Evolutionary conservation across 2,329 filamentous ascomycete genomes (phyloP).

Genomic region (Penicillium sp.): DNA sequence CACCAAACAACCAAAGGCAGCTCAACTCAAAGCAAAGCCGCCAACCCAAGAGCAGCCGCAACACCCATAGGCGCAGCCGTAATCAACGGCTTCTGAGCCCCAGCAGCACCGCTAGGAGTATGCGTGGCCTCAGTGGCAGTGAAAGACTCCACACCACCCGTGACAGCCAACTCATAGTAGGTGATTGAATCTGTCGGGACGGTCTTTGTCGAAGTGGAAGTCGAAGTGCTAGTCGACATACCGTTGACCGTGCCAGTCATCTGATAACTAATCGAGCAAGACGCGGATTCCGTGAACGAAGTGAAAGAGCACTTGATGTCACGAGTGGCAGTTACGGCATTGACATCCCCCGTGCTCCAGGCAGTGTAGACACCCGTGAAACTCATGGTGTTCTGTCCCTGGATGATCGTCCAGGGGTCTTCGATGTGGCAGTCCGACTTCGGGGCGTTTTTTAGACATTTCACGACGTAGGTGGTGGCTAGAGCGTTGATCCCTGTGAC

Average conservation of each 20-base stretch:
- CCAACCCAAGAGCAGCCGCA: conserved; percentile 19
- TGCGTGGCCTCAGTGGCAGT: conserved; percentile 19
- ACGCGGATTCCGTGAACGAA: conserved; percentile 14
- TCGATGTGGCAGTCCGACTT: conserved; percentile 23
- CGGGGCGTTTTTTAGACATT: conserved; percentile 21
- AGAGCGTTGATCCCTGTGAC: conserved; percentile 20
- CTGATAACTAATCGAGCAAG: conserved; percentile 19
- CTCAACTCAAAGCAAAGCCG: conserved; percentile 14
- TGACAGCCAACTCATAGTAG: conserved; percentile 20
- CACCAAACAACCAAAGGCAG: no score
- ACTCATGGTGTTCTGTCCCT: conserved; percentile 23
- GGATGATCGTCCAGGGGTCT: conserved; percentile 24
- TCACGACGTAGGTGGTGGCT: conserved; percentile 24
- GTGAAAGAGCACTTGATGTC: conserved; percentile 18
- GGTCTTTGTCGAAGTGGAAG: conserved; percentile 3
- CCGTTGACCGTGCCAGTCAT: conserved; percentile 11
- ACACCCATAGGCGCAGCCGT: conserved; percentile 25
- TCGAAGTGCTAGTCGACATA: not conserved
- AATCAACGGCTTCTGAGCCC: conserved; percentile 17
- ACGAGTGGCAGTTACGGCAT: conserved; percentile 20
- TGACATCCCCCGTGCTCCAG: not conserved
- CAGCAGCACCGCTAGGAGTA: conserved; percentile 16
- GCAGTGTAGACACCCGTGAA: conserved; percentile 21
- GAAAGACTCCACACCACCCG: conserved; percentile 19
- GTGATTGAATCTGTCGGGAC: conserved; percentile 1